phyloP scores from a whole-genome alignment of 2,329 filamentous ascomycete genomes.

The Neofusicoccum ribis region DNA sequence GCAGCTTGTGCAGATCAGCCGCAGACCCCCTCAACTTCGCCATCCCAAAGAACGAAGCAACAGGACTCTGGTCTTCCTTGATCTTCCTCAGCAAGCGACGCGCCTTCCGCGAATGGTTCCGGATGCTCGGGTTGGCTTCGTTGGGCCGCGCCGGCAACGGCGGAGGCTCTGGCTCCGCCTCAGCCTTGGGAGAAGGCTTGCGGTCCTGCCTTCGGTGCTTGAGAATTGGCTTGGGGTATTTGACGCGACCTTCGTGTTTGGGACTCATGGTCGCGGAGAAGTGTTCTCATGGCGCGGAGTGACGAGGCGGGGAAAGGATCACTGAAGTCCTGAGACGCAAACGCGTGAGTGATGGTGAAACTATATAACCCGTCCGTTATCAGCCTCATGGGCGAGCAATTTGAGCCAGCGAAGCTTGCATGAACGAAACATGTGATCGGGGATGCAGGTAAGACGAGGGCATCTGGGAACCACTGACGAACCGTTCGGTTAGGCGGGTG shows the following conservation, averaged over 20 bases:
- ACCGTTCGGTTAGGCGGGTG: slow-evolving; percentile 1
- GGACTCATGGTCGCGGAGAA: neutral
- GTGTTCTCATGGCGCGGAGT: neutral
- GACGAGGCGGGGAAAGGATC: neutral
- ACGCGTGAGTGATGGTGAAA: neutral
- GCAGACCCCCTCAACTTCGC: neutral
- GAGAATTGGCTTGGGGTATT: neutral
- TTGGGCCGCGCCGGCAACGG: neutral
- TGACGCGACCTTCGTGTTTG: neutral
- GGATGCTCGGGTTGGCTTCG: neutral
- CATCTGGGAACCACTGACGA: neutral
- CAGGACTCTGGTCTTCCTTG: neutral
- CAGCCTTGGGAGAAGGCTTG: neutral
- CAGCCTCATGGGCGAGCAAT: neutral
- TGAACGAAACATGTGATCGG: neutral
- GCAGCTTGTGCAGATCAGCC: neutral
- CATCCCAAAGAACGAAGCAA: neutral
- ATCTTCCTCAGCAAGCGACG: neutral
- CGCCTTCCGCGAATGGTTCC: neutral
- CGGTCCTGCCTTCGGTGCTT: neutral
- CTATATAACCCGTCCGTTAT: neutral
- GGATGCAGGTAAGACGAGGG: neutral
- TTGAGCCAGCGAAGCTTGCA: slow-evolving; percentile 12
- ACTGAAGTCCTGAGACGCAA: neutral
- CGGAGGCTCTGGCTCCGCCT: neutral